Evolutionary conservation across 371 early-diverging fungal genomes (phyloP).

Genomic region (Apophysomyces trapeziformis): DNA sequence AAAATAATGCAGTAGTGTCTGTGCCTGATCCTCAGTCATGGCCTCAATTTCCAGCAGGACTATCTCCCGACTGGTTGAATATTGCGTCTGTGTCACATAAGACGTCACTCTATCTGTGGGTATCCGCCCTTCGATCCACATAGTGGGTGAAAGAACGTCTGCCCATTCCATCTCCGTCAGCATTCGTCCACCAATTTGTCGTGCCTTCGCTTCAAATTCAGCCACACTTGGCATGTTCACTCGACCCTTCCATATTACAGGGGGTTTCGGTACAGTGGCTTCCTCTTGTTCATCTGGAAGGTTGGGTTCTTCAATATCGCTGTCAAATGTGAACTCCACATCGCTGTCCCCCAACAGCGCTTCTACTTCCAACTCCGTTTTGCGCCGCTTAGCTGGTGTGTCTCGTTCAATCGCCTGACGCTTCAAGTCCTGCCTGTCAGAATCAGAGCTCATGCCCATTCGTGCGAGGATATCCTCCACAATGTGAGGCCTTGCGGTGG

Average conservation of each 20-base stretch:
- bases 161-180: constrained; percentile 57
- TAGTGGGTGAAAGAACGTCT: constrained; percentile 59
- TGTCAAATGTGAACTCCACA: constrained; percentile 3
- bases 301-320: constrained; percentile 3
- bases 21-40: constrained; percentile 31
- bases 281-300: constrained; percentile 30
- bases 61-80: constrained; percentile 61
- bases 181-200: constrained; percentile 66
- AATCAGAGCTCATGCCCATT: constrained; percentile 30
- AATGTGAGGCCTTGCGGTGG: constrained; percentile 20
- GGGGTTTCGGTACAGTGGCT: constrained; percentile 15
- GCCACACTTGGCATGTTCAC: constrained; percentile 75
- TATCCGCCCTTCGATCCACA: constrained; percentile 75
- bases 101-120: constrained; percentile 53
- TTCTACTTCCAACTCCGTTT: constrained; percentile 36
- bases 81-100: constrained; percentile 62
- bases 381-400: constrained; percentile 32
- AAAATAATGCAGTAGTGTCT: constrained; percentile 64
- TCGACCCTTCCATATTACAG: constrained; percentile 67
- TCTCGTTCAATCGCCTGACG: constrained; percentile 14
- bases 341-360: constrained; percentile 15
- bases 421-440: background rate
- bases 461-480: constrained; percentile 43
- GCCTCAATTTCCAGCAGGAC: constrained; percentile 61
- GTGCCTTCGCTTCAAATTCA: constrained; percentile 58